Conservation (phyloP, 345 rosid species). For the Ceriops zippeliana region DNA sequence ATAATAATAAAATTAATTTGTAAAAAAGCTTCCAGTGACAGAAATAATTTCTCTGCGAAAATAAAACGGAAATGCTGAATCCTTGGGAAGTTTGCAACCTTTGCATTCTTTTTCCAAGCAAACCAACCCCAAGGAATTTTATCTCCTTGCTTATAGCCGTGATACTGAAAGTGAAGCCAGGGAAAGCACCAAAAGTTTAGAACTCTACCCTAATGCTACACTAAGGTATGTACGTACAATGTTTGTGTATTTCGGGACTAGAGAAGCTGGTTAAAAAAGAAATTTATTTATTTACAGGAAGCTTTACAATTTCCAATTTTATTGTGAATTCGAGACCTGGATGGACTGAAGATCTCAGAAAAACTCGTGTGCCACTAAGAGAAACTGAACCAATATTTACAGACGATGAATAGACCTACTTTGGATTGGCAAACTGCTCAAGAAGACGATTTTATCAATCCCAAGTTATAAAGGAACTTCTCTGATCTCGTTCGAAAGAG, state of each 20-base stretch:
- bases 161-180: too few species aligned
- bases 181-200: too few species aligned
- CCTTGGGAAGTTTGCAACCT: too few species aligned
- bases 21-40: too few species aligned
- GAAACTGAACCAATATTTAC: conserved; percentile 23
- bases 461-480: conserved; percentile 69
- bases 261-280: background rate
- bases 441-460: conserved; percentile 53
- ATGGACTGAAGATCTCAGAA: conserved; percentile 5
- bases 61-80: too few species aligned
- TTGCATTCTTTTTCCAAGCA: too few species aligned
- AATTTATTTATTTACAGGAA: conserved; percentile 24
- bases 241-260: background rate
- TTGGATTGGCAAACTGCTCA: conserved; percentile 25
- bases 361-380: background rate
- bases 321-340: conserved; percentile 8
- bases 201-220: background rate
- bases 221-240: conserved; percentile 11
- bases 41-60: too few species aligned
- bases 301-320: conserved; percentile 23
- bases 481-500: conserved; percentile 67
- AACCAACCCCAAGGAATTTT: too few species aligned
- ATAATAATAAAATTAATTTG: too few species aligned
- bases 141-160: too few species aligned
- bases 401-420: conserved; percentile 11